Evolutionary conservation across 2,329 filamentous ascomycete species (phyloP).

Genomic region (Chaetomium strumarium): DNA sequence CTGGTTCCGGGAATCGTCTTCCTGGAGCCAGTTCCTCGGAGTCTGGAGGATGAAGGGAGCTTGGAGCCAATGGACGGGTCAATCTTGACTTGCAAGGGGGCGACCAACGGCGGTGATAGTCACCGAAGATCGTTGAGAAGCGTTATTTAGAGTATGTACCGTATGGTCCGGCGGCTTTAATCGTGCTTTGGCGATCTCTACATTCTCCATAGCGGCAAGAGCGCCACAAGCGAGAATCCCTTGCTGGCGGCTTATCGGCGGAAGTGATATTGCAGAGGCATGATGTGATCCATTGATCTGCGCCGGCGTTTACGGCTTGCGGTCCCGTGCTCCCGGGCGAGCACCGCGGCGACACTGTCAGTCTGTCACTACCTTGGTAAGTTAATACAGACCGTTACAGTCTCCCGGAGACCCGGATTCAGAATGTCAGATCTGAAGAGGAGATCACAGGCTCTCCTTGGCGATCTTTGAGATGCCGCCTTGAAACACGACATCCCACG

Average conservation of each 20-base stretch:
- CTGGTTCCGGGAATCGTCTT: slow-evolving; percentile 17
- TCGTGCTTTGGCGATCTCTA: neutral
- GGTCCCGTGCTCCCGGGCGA: neutral
- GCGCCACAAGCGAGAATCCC: neutral
- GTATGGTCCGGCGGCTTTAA: too few relatives aligned
- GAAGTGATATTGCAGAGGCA: slow-evolving; percentile 9
- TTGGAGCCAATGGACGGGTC: slow-evolving; percentile 5
- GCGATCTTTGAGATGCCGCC: neutral
- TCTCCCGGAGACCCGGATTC: too few relatives aligned
- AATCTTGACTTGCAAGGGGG: slow-evolving; percentile 13
- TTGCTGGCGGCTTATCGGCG: slow-evolving; percentile 19
- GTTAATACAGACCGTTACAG: too few relatives aligned
- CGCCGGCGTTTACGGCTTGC: neutral
- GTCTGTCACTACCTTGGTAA: too few relatives aligned
- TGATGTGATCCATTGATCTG: slow-evolving; percentile 9
- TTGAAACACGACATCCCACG: neutral
- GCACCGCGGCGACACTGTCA: too few relatives aligned
- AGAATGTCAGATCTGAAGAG: too few relatives aligned
- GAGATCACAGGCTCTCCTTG: too few relatives aligned
- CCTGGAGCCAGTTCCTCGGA: neutral
- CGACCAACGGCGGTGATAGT: neutral
- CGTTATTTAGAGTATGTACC: neutral
- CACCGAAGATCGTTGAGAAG: neutral
- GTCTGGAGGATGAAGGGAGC: slow-evolving; percentile 2
- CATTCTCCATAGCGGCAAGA: too few relatives aligned